A percentile compares a stretch with the other conserved stretches of the same genome.
phyloP scores from a whole-genome alignment of 2,329 filamentous ascomycete species.

The Blastomyces emzantsi region DNA sequence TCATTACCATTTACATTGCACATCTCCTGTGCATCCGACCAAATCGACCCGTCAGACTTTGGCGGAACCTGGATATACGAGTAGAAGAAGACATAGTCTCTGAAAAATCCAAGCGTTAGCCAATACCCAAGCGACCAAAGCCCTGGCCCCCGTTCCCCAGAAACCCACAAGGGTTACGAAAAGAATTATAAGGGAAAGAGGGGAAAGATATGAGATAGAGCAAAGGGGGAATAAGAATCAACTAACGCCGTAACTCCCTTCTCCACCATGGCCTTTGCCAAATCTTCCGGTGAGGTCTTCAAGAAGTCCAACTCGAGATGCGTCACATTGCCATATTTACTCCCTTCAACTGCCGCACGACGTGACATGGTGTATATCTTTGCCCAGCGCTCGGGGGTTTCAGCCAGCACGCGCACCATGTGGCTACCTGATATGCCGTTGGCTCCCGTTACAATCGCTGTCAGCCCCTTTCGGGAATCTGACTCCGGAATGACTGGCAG shows the following conservation, averaged over 20 bases:
- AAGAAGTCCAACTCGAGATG: slow-evolving; percentile 35
- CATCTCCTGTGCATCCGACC: slow-evolving; percentile 45
- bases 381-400: slow-evolving; percentile 42
- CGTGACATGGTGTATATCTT: slow-evolving; percentile 45
- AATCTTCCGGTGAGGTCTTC: slow-evolving; percentile 21
- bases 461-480: slow-evolving; percentile 34
- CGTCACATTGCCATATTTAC: slow-evolving; percentile 30
- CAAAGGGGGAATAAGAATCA: background rate
- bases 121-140: background rate
- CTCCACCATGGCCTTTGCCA: slow-evolving; percentile 22
- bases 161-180: background rate
- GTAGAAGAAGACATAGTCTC: slow-evolving; percentile 46
- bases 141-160: background rate
- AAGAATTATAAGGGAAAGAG: background rate
- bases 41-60: slow-evolving; percentile 37
- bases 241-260: slow-evolving; percentile 21
- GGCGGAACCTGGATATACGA: slow-evolving; percentile 46
- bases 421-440: slow-evolving; percentile 48
- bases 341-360: slow-evolving; percentile 37
- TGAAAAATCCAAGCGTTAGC: slow-evolving; percentile 7
- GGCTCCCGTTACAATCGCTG: slow-evolving; percentile 46
- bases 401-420: slow-evolving; percentile 42
- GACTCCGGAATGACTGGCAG: slow-evolving; percentile 39
- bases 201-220: background rate
- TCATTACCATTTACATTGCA: slow-evolving; percentile 37